Evolutionary conservation across 176 grass and related monocot genomes (phyloP), one percentile per base, ranked within the genome.

Genomic region (Ensete glaucum): DNA sequence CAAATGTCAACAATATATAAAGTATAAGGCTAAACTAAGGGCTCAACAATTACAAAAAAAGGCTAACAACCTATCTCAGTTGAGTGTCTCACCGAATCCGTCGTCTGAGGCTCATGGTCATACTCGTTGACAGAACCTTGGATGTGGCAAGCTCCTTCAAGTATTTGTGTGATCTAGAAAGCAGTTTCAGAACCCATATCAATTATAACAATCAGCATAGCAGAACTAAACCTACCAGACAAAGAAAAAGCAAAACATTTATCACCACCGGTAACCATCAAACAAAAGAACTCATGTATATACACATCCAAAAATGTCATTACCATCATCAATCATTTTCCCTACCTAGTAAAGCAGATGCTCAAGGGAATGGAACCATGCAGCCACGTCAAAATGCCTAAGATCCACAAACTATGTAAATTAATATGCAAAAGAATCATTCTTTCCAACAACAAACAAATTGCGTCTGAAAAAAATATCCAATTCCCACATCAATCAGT

Each of bases 101-200:
- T 48, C 53, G 26, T 67, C 54, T 77, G 81, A 71, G 54, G 13
- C 17, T 76, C 77, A 72, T 73, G 52, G 16, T 80, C 81, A 53
- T 59, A 83, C 54, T 80, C 81, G 25, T 83, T 64, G 73, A 83
- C 73, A 51, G 81, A 77, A 67, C 81, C 81, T 80, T 87, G 65
- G 26, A 83, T 83, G 63, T 57, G 65, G 80, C 79, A 83, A 64
- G 58, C 50, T 24, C 81, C 85, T 83, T 80, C 50, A 34, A 83
- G 64, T 58, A 87, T 72, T 80, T 72, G 81, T 71, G 77, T 87
- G 54, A 83, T 87, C 85, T 87, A 87, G 56, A 83, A 87, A 87
- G 52, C 25, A 74, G 14, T 49, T 83, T 53, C 63, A 80, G 29
- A 87, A 82, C 53, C 67, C 26, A 62, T 34, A 83, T 78, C 17